Base-by-base conservation (phyloP, 805 yeast genomes). In the Schwanniomyces vanrijiae region DNA sequence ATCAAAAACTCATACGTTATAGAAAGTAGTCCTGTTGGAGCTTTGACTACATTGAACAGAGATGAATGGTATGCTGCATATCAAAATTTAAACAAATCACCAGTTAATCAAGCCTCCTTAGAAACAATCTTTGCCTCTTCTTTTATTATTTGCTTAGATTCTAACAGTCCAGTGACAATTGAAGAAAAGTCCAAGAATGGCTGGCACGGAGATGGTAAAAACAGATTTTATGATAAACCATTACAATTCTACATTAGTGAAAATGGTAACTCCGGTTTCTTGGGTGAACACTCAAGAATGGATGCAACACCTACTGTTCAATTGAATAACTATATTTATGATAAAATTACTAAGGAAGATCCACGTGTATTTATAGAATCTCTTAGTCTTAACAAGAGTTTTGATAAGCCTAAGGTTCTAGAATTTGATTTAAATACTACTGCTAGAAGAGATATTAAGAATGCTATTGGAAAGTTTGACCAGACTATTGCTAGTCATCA, bases 201-300 rank as follows among this genome's bases (percentile, higher is more conserved):
- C 62, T 92, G 98, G 98, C 96, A 90, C 70, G 97, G 98, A n/a
- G 81, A 90, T 68, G 97, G 97, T 46, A 69, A 75, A 57, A 92
- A 94, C 76, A 79, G 99, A 59, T 92, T 79, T 75, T 92, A 80
- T 66, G 98, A 92, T 75, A 92, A 92, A 75, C 92, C 97, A 3
- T 73, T 88, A 50, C 94, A 92, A 73, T 84, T 89, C 65, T 79
- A 90, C 56, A 82, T 92, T 45, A 74, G 87, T 49, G 84, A 81
- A 52, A 90, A 90, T 66, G 96, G 94, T 49, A 77, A 83, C 52
- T 88, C 97, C 6, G 98, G 97, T 0, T 92, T 91, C 73, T 70
- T 90, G 62, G 97, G 96, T 52, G 99, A 92, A 73, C 99, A 92
- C 74, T 90, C 97, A 19, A 87, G 82, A 75, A 92, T 92, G 98